phyloP scores from a whole-genome alignment of 805 yeast genomes.

The Kluyveromyces aestuarii region DNA sequence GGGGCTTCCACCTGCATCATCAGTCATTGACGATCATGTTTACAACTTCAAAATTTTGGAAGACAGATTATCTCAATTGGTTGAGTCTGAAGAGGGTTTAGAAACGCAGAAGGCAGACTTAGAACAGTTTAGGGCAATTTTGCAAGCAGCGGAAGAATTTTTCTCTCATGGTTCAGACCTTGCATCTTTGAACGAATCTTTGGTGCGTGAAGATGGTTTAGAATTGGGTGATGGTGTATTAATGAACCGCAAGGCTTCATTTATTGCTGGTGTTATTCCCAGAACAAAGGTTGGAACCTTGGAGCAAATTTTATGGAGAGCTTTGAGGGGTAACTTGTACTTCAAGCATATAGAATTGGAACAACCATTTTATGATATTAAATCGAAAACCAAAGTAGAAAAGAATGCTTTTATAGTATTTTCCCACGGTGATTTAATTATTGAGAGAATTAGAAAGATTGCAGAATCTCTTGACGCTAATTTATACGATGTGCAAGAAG shows the following conservation, averaged over 20 bases:
- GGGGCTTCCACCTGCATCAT: conserved; percentile 34
- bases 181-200: conserved; percentile 2
- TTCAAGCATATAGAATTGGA: conserved; percentile 49
- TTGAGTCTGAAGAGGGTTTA: conserved; percentile 57
- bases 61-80: conserved; percentile 61
- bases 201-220: not conserved
- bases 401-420: conserved; percentile 60
- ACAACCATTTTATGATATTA: conserved; percentile 48
- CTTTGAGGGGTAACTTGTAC: conserved; percentile 61
- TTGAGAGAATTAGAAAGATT: conserved; percentile 52
- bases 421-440: conserved; percentile 57
- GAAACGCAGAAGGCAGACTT: conserved; percentile 46
- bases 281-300: conserved; percentile 50
- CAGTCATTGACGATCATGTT: conserved; percentile 64
- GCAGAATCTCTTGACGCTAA: conserved; percentile 61
- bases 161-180: conserved; percentile 25
- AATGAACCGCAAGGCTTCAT: conserved; percentile 3
- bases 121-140: conserved; percentile 50
- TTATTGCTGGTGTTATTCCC: conserved; percentile 55
- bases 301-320: conserved; percentile 68
- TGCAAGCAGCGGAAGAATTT: conserved; percentile 41
- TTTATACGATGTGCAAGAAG: conserved; percentile 46
- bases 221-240: conserved; percentile 1
- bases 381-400: conserved; percentile 37
- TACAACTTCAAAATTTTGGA: conserved; percentile 60